Conservation (phyloP, 2,329 filamentous ascomycete species). For the Cladobotryum protrusum region DNA sequence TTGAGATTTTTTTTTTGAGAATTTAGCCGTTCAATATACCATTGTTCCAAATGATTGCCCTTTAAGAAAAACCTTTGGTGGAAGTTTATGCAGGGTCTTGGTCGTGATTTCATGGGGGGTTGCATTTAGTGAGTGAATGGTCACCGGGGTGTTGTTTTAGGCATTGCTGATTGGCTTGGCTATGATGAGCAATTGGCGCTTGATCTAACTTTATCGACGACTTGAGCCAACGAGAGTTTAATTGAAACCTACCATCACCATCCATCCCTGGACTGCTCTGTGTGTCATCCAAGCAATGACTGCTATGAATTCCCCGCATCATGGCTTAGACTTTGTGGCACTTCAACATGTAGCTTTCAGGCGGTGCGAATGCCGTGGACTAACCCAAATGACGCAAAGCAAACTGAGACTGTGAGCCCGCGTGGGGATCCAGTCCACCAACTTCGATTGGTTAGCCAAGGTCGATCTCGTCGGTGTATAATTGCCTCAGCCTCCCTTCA, state of each 20-base stretch:
- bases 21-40: background rate
- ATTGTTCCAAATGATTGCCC: too few species aligned
- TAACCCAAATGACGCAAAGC: constrained; percentile 7
- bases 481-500: constrained; percentile 2
- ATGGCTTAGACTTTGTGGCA: background rate
- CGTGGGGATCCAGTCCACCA: background rate
- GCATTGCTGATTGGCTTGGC: background rate
- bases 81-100: background rate
- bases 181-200: too few species aligned
- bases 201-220: background rate
- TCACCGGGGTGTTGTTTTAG: background rate
- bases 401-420: background rate
- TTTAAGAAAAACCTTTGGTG: too few species aligned
- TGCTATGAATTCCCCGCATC: background rate
- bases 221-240: background rate
- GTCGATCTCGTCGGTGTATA: constrained; percentile 2
- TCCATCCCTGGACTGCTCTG: background rate
- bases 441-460: background rate
- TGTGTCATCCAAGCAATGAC: background rate
- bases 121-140: background rate
- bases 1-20: too few species aligned
- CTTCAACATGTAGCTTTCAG: background rate
- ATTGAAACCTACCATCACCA: background rate
- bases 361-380: background rate
- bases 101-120: background rate